These are phyloP conservation scores for Colletotrichum sp. DNA, from an alignment of 2,329 filamentous ascomycete species.

Conservation along the genomic window DNA sequence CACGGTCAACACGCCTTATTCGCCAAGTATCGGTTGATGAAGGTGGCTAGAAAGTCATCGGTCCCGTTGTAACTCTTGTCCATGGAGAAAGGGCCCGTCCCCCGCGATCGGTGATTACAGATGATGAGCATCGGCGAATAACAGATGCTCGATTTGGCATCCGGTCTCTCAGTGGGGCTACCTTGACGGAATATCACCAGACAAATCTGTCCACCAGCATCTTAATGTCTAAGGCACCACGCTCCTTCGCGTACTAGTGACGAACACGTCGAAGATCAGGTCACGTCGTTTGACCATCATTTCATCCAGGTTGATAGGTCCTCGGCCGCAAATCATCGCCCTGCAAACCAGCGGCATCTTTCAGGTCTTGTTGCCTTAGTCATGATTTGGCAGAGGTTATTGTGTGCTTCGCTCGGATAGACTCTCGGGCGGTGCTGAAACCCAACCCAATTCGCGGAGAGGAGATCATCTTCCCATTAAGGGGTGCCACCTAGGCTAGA, in stretches of 20 bases:
- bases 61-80: neutral
- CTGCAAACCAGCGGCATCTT: neutral
- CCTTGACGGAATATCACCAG: neutral
- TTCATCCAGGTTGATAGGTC: neutral
- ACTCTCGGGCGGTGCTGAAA: slow-evolving; percentile 18
- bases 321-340: neutral
- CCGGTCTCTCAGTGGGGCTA: neutral
- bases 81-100: neutral
- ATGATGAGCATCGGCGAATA: neutral
- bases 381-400: neutral
- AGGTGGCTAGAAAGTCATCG: neutral
- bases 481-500: neutral
- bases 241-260: neutral
- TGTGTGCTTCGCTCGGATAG: neutral
- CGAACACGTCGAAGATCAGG: neutral
- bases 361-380: neutral
- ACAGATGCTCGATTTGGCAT: slow-evolving; percentile 3
- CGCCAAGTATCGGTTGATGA: neutral
- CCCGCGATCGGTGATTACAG: neutral
- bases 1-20: neutral
- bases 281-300: neutral
- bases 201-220: neutral
- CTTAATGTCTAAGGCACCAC: neutral
- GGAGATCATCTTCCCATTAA: neutral
- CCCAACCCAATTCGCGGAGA: neutral